phyloP scores from a whole-genome alignment of 176 grass and related monocot genomes.

The Aegilops umbellulata region DNA sequence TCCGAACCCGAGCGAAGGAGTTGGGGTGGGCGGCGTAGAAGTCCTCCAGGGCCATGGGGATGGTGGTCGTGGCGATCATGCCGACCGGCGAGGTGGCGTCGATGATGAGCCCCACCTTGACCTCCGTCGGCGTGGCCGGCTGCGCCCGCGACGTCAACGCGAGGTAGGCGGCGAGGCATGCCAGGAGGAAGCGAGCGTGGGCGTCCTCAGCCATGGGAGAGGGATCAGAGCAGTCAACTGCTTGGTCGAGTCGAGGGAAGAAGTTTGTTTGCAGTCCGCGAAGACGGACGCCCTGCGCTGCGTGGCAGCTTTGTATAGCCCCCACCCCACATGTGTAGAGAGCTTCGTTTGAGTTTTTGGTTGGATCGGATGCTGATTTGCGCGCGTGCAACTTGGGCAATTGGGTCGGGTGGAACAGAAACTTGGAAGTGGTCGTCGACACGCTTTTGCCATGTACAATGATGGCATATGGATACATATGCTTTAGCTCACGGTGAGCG shows the following conservation, averaged over 20 bases:
- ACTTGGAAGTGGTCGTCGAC: background rate
- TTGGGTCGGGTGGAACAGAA: background rate
- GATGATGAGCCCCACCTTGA: constrained; percentile 59
- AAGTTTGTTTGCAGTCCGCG: background rate
- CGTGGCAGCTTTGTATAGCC: background rate
- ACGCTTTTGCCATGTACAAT: too few species aligned
- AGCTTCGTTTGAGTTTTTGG: background rate
- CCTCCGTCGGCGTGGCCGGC: background rate
- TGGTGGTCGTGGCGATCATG: constrained; percentile 36
- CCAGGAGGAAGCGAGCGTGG: background rate
- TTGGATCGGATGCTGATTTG: background rate
- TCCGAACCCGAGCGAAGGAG: constrained; percentile 23
- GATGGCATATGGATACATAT: too few species aligned
- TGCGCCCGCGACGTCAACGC: background rate
- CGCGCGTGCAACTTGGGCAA: background rate
- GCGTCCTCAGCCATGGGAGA: constrained; percentile 26
- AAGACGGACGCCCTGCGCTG: background rate
- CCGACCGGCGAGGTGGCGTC: constrained; percentile 46
- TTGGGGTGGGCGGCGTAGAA: constrained; percentile 48
- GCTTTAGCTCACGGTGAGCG: too few species aligned
- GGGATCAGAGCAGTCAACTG: background rate
- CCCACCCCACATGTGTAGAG: background rate
- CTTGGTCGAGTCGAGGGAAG: too few species aligned
- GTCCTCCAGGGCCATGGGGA: constrained; percentile 61
- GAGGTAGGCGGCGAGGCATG: background rate